phyloP scores from a whole-genome alignment of 192 early-diverging fungal species.

The Coemansia sp. region DNA sequence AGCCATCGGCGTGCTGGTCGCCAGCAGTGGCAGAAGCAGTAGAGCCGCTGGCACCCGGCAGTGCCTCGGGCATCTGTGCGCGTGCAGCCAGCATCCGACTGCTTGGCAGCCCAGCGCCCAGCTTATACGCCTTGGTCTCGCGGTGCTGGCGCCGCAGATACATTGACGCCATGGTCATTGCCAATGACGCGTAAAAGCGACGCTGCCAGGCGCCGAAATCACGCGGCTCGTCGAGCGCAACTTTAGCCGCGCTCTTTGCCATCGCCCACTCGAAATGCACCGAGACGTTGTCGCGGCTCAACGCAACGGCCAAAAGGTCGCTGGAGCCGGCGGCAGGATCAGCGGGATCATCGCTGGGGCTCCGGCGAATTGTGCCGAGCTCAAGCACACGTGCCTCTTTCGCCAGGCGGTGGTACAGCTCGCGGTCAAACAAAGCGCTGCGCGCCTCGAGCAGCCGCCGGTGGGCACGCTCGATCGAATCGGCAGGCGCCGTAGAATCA shows the following conservation, averaged over 20 bases:
- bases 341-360: background rate
- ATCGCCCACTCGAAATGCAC: slow-evolving; percentile 39
- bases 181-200: slow-evolving; percentile 19
- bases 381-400: slow-evolving; percentile 45
- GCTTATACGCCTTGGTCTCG: slow-evolving; percentile 10
- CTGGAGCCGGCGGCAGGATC: background rate
- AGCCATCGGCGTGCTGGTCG: background rate
- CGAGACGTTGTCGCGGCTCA: slow-evolving; percentile 35
- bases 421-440: slow-evolving; percentile 32
- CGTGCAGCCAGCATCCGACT: background rate
- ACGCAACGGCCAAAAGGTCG: slow-evolving; percentile 28
- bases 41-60: slow-evolving; percentile 1
- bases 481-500: background rate
- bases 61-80: slow-evolving; percentile 21
- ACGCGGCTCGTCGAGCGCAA: background rate
- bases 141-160: slow-evolving; percentile 32
- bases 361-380: slow-evolving; percentile 34
- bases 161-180: slow-evolving; percentile 33
- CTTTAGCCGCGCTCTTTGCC: background rate
- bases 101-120: slow-evolving; percentile 17
- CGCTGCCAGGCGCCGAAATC: slow-evolving; percentile 39
- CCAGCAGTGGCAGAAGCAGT: background rate
- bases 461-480: slow-evolving; percentile 25
- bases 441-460: slow-evolving; percentile 18
- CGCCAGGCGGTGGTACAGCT: slow-evolving; percentile 42